Percentiles rank a stretch among this genome's conserved stretches.
phyloP scores from a whole-genome alignment of 2,329 filamentous ascomycete genomes.

The Dryadomyces quercivorus region DNA sequence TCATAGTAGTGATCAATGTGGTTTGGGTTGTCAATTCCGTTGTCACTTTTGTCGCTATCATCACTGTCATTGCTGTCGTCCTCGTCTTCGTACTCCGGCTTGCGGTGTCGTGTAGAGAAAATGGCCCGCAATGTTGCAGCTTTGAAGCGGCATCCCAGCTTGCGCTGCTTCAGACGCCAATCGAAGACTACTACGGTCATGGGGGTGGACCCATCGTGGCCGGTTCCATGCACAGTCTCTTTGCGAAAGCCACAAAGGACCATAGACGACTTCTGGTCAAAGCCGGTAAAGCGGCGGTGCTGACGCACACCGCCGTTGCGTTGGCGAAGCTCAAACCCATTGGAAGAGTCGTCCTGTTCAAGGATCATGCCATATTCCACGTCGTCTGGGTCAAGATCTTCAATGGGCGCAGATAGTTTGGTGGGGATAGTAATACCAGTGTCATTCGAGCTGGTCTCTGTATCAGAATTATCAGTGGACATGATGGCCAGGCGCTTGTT shows the following conservation, averaged over 20 bases:
- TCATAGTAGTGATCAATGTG: background rate
- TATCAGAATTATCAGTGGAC: too few relatives aligned
- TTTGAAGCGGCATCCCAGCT: background rate
- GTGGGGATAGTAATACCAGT: too few relatives aligned
- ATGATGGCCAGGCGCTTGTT: too few relatives aligned
- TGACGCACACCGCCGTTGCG: background rate
- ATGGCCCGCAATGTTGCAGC: background rate
- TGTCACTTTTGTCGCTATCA: background rate
- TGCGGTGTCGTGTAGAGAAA: background rate
- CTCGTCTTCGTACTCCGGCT: background rate
- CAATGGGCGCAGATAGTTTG: background rate
- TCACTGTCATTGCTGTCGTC: too few relatives aligned
- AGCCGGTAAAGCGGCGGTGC: constrained; percentile 1
- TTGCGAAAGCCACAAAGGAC: background rate
- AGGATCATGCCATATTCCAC: background rate
- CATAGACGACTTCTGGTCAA: background rate
- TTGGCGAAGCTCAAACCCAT: background rate
- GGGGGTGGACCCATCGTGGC: background rate
- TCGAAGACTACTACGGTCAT: background rate
- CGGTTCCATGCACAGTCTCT: background rate
- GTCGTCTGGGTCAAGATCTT: background rate
- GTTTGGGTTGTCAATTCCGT: background rate
- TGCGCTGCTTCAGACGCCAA: background rate
- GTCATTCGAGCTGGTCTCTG: too few relatives aligned
- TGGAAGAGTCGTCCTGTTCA: background rate